Conservation (phyloP, 257 asterid genomes). For the Fraxinus quadrangulata region DNA sequence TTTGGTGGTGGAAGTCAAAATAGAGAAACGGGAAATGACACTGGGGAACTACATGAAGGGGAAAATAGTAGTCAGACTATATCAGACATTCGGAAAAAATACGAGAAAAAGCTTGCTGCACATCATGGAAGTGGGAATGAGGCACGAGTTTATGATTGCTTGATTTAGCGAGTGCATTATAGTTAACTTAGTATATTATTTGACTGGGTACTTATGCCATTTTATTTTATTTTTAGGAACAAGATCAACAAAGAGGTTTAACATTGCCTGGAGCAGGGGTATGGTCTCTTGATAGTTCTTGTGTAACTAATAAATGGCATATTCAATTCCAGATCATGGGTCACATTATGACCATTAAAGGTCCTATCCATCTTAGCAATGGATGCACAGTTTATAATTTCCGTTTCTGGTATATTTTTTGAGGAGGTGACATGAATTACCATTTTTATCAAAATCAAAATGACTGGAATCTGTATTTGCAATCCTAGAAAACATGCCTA, state of each 20-base stretch:
- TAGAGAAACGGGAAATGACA: constrained; percentile 61
- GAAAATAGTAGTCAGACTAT: constrained; percentile 64
- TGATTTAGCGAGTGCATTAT: constrained; percentile 24
- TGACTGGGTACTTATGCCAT: constrained; percentile 20
- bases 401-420: not conserved
- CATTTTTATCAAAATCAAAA: not conserved
- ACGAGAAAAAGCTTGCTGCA: constrained; percentile 91
- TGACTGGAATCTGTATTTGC: not conserved
- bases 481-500: not conserved
- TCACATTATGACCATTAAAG: constrained; percentile 5
- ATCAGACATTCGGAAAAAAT: constrained; percentile 88
- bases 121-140: constrained; percentile 73
- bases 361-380: constrained; percentile 15
- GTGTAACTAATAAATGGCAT: constrained; percentile 12
- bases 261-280: constrained; percentile 98
- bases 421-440: not conserved
- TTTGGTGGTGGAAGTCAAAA: constrained; percentile 84
- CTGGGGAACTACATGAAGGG: constrained; percentile 59
- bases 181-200: constrained; percentile 17
- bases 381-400: constrained; percentile 12
- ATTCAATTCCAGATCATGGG: not conserved
- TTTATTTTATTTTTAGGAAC: constrained; percentile 51
- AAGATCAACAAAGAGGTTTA: constrained; percentile 66
- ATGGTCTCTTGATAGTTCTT: constrained; percentile 30
- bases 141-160: constrained; percentile 45